Base-by-base conservation (phyloP, 352 stramenopile species). In the Pythium guiyangense region DNA sequence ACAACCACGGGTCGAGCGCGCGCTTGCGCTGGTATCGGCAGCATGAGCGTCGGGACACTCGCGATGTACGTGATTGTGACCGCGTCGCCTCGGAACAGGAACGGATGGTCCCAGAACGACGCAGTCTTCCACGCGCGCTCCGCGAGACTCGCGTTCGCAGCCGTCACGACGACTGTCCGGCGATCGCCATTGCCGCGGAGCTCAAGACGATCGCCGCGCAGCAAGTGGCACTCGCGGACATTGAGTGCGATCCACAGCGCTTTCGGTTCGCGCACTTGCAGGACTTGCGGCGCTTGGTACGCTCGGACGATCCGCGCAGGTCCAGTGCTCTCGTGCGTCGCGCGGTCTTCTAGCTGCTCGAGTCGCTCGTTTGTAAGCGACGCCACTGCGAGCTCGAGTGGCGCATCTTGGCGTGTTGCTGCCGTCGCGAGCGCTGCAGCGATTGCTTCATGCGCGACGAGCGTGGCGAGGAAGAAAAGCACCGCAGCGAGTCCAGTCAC, bases 31-130 rank as follows among this genome's bases (percentile, higher is more conserved):
- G 63, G 34, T 17, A 74, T 62, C 26, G 74, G 70, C 22, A 81
- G 68, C 53, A 74, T 58, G 8, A 84, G 48, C 26, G 77, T 84
- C 46, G 53, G 51, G 42, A 84, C 58, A 63, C 73, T 81, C 4
- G 75, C 75, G 22, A 71, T 71, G 55, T 88, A 86, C 61, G 83
- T 66, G 45, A 88, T 42, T 18, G 68, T 67, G 17, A 84, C 55
- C 1, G 47, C 54, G 40, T 71, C 54, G 14, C 78, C 75, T 49
- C 58, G 18, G 20, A 78, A 52, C 47, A 87, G 57, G 49, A 85
- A 70, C 20, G 74, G 71, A 40, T 84, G 71, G 35, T 69, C 70
- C 49, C 67, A 73, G 15, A 84, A 50, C 18, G 69, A 15, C 6
- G 71, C 55, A 25, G 46, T 47, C 44, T 39, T 20, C 53, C 44